A percentile compares a stretch with the other conserved stretches of the same genome.
These are phyloP conservation scores for Lipomyces sp. DNA, from an alignment of 805 yeast species.

Conservation along the genomic window DNA sequence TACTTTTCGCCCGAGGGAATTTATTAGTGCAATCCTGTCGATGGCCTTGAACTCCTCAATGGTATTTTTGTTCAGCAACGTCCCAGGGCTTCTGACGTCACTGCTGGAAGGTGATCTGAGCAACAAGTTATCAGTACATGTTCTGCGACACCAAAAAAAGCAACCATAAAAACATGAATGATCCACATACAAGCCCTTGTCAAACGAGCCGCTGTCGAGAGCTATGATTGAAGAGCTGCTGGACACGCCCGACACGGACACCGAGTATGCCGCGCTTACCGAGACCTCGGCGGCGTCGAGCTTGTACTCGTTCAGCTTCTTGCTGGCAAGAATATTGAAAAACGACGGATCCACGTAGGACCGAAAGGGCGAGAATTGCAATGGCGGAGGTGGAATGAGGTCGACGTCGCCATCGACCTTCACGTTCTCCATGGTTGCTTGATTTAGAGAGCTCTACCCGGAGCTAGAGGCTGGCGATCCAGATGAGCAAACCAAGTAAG, in stretches of 20 bases:
- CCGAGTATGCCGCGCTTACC: conserved; percentile 43
- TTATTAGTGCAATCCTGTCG: conserved; percentile 61
- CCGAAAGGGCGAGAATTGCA: conserved; percentile 51
- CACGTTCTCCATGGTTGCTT: no score
- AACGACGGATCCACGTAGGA: conserved; percentile 86
- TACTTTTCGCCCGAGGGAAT: conserved; percentile 40
- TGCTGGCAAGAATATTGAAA: conserved; percentile 67
- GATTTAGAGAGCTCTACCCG: no score
- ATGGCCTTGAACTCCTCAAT: conserved; percentile 74
- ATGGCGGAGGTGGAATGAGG: conserved; percentile 1
- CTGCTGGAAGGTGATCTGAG: not conserved
- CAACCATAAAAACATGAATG: no score
- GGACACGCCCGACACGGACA: conserved; percentile 30
- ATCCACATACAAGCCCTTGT: not conserved
- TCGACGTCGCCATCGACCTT: no score
- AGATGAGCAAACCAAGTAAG: no score
- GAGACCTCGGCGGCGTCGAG: conserved; percentile 50
- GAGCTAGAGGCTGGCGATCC: no score
- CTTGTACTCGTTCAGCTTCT: conserved; percentile 71
- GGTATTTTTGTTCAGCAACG: conserved; percentile 66
- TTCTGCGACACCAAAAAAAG: no score
- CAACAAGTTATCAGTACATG: not conserved
- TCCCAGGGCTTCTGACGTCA: conserved; percentile 39
- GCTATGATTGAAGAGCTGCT: conserved; percentile 34
- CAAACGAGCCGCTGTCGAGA: conserved; percentile 29